Evolutionary conservation across 192 early-diverging fungal genomes (phyloP).

Genomic region (Coemansia sp.): DNA sequence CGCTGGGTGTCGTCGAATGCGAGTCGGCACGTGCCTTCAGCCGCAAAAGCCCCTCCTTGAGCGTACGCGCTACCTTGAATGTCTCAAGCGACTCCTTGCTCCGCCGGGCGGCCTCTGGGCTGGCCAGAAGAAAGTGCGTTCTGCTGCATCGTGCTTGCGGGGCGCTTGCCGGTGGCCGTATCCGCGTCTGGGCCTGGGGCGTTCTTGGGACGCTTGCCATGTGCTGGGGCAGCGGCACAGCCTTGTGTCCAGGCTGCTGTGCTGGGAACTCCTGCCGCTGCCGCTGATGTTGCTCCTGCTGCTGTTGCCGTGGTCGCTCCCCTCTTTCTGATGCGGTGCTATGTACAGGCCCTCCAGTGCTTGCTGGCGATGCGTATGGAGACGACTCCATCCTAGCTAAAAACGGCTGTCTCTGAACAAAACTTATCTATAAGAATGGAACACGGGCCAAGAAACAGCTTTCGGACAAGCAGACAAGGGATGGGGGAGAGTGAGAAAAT

Average conservation of each 20-base stretch:
- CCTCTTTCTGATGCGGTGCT: neutral
- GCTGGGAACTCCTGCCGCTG: neutral
- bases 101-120: conserved; percentile 35
- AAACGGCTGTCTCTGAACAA: neutral
- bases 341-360: neutral
- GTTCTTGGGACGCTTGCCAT: conserved; percentile 4
- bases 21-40: conserved; percentile 43
- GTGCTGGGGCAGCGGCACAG: neutral
- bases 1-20: conserved; percentile 3
- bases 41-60: conserved; percentile 44
- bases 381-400: neutral
- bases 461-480: neutral
- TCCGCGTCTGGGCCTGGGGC: neutral
- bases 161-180: conserved; percentile 26
- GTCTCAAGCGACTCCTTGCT: conserved; percentile 40
- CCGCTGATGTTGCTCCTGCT: too few relatives aligned
- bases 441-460: neutral
- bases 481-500: neutral
- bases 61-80: conserved; percentile 41
- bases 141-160: conserved; percentile 21
- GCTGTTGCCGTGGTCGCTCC: neutral
- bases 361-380: conserved; percentile 2
- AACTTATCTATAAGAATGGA: neutral
- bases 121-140: conserved; percentile 26
- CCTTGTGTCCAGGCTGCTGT: neutral